Percentiles rank a stretch among this genome's conserved stretches.
These are phyloP conservation scores for Oxyria digyna DNA, from an alignment of 148 eudicot species.

Conservation along the genomic window DNA sequence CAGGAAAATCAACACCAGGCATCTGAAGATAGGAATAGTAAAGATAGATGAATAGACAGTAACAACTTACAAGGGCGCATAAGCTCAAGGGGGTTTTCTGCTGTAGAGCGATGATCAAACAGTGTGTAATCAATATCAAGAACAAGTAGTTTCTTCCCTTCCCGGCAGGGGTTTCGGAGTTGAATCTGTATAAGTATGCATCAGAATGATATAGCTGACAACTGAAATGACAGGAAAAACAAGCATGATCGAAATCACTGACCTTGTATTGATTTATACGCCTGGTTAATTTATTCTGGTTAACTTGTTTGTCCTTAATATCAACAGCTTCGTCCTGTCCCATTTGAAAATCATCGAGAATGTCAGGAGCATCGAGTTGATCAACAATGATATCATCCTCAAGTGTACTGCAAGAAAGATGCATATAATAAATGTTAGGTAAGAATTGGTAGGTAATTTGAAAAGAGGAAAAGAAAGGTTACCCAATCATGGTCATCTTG, in stretches of 20 bases:
- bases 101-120: constrained; percentile 94
- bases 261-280: constrained; percentile 78
- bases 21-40: neutral
- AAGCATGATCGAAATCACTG: neutral
- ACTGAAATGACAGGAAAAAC: neutral
- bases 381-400: constrained; percentile 91
- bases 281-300: constrained; percentile 63
- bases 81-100: constrained; percentile 81
- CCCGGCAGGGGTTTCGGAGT: constrained; percentile 77
- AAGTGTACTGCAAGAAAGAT: constrained; percentile 50
- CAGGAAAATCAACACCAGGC: neutral
- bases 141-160: constrained; percentile 91
- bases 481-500: constrained; percentile 99
- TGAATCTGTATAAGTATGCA: constrained; percentile 42
- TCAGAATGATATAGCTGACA: neutral
- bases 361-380: constrained; percentile 70
- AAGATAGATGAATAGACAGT: neutral
- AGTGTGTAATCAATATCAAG: constrained; percentile 93
- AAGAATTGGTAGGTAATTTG: neutral
- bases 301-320: constrained; percentile 77
- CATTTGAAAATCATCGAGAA: constrained; percentile 86
- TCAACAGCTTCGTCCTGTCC: constrained; percentile 91
- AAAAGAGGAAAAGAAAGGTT: neutral
- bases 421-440: neutral
- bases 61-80: constrained; percentile 91